phyloP scores from a whole-genome alignment of 1,139 yeast genomes.

The Saccharomyces hybrid region DNA sequence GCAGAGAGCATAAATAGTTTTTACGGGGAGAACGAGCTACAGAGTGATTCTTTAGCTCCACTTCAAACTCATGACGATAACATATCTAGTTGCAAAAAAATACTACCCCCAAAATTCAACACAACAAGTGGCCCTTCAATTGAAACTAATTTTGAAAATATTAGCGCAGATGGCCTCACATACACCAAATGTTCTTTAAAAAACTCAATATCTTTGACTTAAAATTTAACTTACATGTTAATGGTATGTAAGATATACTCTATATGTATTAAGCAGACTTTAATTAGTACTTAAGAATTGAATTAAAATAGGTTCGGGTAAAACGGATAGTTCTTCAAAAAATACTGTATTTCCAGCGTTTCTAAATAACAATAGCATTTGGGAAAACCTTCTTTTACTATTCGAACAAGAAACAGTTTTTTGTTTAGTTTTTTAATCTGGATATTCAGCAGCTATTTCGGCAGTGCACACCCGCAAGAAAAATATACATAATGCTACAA shows the following conservation, averaged over 20 bases:
- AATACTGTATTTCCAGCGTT: not conserved
- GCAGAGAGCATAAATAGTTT: not conserved
- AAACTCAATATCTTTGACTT: not conserved
- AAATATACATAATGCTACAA: too few species aligned
- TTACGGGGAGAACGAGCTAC: not conserved
- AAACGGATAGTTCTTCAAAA: not conserved
- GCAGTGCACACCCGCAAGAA: too few species aligned
- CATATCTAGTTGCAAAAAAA: not conserved
- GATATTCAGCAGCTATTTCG: too few species aligned
- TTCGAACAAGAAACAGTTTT: too few species aligned
- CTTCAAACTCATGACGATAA: not conserved
- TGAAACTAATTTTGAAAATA: not conserved
- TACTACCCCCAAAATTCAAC: not conserved
- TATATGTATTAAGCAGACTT: not conserved
- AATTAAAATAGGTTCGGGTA: not conserved
- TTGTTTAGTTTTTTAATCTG: not conserved
- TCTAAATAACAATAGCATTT: too few species aligned
- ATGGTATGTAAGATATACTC: not conserved
- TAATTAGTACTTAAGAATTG: too few species aligned
- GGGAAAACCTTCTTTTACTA: not conserved
- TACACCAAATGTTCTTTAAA: not conserved
- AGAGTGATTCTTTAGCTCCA: not conserved
- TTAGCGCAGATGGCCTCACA: not conserved
- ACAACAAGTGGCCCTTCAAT: not conserved
- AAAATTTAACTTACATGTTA: not conserved